phyloP scores from a whole-genome alignment of 306 rosid species.

The Cucurbita moschata region DNA sequence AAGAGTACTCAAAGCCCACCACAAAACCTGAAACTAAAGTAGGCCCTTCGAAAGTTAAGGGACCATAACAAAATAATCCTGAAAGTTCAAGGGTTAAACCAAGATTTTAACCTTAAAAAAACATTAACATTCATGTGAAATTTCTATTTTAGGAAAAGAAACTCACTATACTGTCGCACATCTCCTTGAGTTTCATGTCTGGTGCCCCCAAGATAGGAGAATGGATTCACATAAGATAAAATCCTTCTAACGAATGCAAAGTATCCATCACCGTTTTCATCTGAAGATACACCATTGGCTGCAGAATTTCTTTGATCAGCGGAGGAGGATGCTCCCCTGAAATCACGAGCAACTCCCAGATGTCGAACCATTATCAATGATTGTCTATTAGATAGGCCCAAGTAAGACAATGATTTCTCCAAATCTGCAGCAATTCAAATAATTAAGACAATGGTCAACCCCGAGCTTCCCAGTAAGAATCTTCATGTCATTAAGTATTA shows the following conservation, averaged over 20 bases:
- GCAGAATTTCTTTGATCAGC: constrained; percentile 6
- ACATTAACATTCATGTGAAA: not conserved
- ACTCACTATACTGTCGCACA: constrained; percentile 26
- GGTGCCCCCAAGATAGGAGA: constrained; percentile 37
- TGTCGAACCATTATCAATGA: constrained; percentile 36
- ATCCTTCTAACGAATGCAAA: constrained; percentile 21
- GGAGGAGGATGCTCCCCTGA: constrained; percentile 6
- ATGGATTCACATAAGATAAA: constrained; percentile 36
- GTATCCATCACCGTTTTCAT: constrained; percentile 27
- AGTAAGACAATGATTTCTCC: constrained; percentile 26
- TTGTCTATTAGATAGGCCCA: constrained; percentile 42
- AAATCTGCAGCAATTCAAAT: constrained; percentile 21
- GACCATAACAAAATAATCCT: not conserved
- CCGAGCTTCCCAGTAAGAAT: not conserved
- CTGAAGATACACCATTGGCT: constrained; percentile 10
- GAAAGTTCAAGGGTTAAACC: not conserved
- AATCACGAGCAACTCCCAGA: constrained; percentile 9
- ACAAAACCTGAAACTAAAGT: not conserved
- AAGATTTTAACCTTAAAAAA: not conserved
- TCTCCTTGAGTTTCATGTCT: constrained; percentile 20
- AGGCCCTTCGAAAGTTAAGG: not conserved
- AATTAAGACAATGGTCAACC: not conserved
- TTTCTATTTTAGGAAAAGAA: constrained; percentile 5
- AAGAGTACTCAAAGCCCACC: not conserved
- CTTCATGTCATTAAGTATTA: not conserved